Conservation (phyloP, 2,329 filamentous ascomycete genomes). For the Triangularia verruculosa region DNA sequence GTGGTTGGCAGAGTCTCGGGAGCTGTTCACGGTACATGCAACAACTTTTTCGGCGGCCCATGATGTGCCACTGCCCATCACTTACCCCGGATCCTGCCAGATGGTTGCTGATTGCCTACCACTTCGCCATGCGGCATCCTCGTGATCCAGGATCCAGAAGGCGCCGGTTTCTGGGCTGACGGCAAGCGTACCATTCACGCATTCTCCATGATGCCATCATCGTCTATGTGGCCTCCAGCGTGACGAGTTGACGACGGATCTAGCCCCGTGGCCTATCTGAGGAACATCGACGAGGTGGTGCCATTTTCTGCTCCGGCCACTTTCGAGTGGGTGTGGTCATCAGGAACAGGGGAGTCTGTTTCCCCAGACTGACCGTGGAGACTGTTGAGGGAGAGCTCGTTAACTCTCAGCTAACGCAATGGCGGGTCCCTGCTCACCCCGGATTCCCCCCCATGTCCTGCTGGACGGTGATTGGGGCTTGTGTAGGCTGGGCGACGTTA, state of each 20-base stretch:
- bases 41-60: not conserved
- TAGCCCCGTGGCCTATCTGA: not conserved
- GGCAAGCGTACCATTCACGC: slow-evolving; percentile 8
- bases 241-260: not conserved
- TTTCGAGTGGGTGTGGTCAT: not conserved
- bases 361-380: not conserved
- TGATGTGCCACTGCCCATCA: not conserved
- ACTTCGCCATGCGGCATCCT: not conserved
- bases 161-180: slow-evolving; percentile 3
- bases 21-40: not conserved
- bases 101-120: not conserved
- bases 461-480: slow-evolving; percentile 17
- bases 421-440: slow-evolving; percentile 24
- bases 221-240: not conserved
- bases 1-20: slow-evolving; percentile 2
- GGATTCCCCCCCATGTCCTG: slow-evolving; percentile 18
- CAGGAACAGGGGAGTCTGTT: not conserved
- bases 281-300: not conserved
- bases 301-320: not conserved
- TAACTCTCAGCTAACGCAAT: slow-evolving; percentile 1
- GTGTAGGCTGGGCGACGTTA: slow-evolving; percentile 9
- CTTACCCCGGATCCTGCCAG: not conserved
- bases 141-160: slow-evolving; percentile 1
- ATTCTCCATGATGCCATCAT: slow-evolving; percentile 3
- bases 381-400: not conserved